Evolutionary conservation across 2,329 filamentous ascomycete genomes (phyloP).

Genomic region (Cladosporium sp.): DNA sequence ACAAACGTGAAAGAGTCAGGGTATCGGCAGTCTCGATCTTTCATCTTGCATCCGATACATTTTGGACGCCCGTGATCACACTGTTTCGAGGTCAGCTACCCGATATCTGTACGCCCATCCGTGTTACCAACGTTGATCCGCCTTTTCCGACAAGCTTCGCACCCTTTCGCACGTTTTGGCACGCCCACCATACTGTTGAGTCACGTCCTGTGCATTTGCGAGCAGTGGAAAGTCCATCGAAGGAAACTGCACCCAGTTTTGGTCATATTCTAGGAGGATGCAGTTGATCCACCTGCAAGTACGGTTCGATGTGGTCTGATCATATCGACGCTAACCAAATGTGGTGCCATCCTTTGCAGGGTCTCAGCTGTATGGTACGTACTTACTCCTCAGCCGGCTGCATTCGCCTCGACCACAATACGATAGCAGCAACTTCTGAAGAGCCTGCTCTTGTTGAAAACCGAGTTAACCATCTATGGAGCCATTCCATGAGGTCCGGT

Average conservation of each 20-base stretch:
- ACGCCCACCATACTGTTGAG: conserved; percentile 6
- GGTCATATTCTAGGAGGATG: neutral
- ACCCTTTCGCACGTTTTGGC: conserved; percentile 4
- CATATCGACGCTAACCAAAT: neutral
- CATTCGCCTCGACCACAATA: neutral
- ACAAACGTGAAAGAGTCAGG: conserved; percentile 8
- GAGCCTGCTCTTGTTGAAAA: neutral
- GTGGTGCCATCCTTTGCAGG: conserved; percentile 6
- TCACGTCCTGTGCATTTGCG: no score
- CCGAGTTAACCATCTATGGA: neutral
- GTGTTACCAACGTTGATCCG: neutral
- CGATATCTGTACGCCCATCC: no score
- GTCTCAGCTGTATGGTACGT: neutral
- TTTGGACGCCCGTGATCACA: neutral
- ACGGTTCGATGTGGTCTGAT: neutral
- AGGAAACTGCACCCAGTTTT: neutral
- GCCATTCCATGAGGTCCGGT: neutral
- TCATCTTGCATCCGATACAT: neutral
- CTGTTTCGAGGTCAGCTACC: neutral
- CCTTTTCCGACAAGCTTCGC: conserved; percentile 11
- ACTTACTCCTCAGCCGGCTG: neutral
- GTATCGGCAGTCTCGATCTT: conserved; percentile 1
- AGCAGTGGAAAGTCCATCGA: neutral
- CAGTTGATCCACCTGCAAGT: neutral
- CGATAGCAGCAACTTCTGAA: neutral